These are phyloP conservation scores for Cladosporium austrohemisphaericum DNA, from an alignment of 2,329 filamentous ascomycete species.

Conservation along the genomic window DNA sequence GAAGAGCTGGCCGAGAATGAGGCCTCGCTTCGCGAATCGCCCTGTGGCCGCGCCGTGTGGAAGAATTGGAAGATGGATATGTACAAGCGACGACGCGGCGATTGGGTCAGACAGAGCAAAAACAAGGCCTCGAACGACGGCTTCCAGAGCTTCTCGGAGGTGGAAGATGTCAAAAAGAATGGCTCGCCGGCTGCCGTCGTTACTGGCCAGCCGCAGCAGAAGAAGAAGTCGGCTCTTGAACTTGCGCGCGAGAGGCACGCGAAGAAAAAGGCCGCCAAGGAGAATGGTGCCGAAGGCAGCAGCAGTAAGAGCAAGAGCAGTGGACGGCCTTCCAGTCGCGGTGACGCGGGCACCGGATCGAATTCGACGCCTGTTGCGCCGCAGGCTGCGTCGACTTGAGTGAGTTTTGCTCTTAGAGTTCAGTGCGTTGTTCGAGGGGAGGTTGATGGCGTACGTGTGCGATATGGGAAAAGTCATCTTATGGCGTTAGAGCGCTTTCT, in stretches of 20 bases:
- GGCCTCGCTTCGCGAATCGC: constrained; percentile 58
- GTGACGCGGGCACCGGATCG: neutral
- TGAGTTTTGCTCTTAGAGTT: no score
- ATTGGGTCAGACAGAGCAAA: constrained; percentile 63
- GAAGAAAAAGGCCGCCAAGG: constrained; percentile 40
- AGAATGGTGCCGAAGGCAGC: constrained; percentile 28
- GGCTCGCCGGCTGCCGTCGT: neutral
- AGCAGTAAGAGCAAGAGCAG: constrained; percentile 25
- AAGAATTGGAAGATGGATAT: constrained; percentile 72
- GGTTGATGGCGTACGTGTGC: no score
- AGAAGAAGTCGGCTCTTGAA: constrained; percentile 51
- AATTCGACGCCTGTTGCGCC: constrained; percentile 1
- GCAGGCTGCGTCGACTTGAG: no score
- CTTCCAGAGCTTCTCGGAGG: constrained; percentile 49
- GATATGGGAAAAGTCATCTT: neutral
- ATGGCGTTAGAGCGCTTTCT: constrained; percentile 9
- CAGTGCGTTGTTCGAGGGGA: no score
- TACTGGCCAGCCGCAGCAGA: constrained; percentile 18
- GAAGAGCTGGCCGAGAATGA: constrained; percentile 60
- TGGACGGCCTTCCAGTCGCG: neutral
- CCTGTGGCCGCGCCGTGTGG: constrained; percentile 65
- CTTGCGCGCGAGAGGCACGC: constrained; percentile 56
- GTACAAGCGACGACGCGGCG: constrained; percentile 59
- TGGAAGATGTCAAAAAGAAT: constrained; percentile 28
- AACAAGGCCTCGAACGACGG: constrained; percentile 48